Evolutionary conservation across 108 stramenopile species (phyloP), one percentile per base, ranked within the genome.

Genomic region (Conticribra guillardii): DNA sequence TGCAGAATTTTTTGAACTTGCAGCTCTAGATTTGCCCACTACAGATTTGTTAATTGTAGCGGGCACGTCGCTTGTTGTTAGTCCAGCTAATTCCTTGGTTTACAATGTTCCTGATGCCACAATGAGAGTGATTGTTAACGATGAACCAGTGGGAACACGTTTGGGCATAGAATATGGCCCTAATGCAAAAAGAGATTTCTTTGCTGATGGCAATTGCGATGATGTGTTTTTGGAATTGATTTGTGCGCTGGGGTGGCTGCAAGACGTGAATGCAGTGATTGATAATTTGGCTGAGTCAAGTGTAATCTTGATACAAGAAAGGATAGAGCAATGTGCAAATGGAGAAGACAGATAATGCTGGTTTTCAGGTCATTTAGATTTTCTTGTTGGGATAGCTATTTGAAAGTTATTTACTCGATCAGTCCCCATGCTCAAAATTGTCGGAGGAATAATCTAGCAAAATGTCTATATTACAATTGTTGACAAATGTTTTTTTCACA

Each of bases 51-150:
- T 93, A 44, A 81, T 93, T 57, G 74, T 93, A 2, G 84, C 85
- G 0, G 92, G 92, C 45, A 89, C 92, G 0, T 86, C 84, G 1
- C 75, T 93, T 21, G 85, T 85, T 5, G 91, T 93, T 11, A 69
- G 79, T 26, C 91, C 91, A 11, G 88, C 91, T 11, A 87, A 87
- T 61, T 64, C 60, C n/a, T 60, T 89, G 30, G 85, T 82, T 15
- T 76, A 84, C 47, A 61, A 45, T 22, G 83, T 84, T 11, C 77
- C 85, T 5, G 31, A 80, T 8, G 17, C 50, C 23, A 69, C 84
- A 15, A 50, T 63, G 51, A 81, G 86, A 62, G 82, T 87, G 1
- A 65, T 90, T 7, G 71, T 86, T 19, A 87, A 87, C 62, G 50
- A 65, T 11, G 85, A 87, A 34, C 70, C 73, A 17, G 87, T 84